Evolutionary conservation across 2,329 filamentous ascomycete genomes (phyloP).

Genomic region (Apiospora arundinis): DNA sequence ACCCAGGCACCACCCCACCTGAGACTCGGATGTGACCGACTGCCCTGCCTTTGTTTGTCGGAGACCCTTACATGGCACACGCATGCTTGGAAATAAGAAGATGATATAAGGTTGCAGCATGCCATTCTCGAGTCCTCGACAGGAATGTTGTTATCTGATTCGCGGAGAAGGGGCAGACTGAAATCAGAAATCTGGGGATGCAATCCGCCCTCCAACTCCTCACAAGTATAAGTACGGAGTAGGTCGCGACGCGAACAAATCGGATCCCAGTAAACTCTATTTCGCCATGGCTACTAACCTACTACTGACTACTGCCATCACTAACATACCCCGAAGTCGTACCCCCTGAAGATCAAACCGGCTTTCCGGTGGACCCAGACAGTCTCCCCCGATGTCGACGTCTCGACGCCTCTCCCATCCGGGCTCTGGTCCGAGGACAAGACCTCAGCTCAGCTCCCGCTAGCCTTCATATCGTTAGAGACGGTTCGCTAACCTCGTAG

Average conservation of each 20-base stretch:
- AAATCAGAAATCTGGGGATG: neutral
- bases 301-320: neutral
- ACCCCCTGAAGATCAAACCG: constrained; percentile 16
- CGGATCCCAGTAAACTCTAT: constrained; percentile 4
- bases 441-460: neutral
- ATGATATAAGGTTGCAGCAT: neutral
- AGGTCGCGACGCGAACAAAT: neutral
- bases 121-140: neutral
- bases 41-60: neutral
- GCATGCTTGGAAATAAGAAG: neutral
- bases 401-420: neutral
- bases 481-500: neutral
- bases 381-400: neutral
- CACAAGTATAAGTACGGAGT: too few species aligned
- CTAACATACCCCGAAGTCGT: neutral
- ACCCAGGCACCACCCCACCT: neutral
- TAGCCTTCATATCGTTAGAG: neutral
- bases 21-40: neutral
- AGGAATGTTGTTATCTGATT: neutral
- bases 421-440: neutral
- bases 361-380: neutral
- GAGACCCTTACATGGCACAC: constrained; percentile 2
- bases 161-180: neutral
- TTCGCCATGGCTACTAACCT: neutral
- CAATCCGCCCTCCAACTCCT: neutral